Evolutionary conservation across 2,329 filamentous ascomycete species (phyloP).

Genomic region (Emericellopsis atlantica): DNA sequence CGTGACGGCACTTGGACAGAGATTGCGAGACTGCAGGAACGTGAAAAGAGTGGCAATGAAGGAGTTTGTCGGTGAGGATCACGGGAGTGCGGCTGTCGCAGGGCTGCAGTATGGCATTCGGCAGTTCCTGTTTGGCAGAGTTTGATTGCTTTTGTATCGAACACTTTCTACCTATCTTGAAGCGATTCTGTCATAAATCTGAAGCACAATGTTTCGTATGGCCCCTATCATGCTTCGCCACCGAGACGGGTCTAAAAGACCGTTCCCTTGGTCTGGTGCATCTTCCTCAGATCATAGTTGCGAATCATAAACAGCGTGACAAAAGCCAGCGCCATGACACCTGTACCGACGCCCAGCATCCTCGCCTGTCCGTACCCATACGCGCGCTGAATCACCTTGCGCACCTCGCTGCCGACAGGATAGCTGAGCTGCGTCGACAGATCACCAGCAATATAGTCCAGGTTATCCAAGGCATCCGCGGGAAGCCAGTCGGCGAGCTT

Average conservation of each 20-base stretch:
- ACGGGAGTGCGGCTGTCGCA: slow-evolving; percentile 5
- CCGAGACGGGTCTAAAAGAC: not conserved
- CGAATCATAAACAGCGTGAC: slow-evolving; percentile 28
- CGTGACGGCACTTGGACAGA: slow-evolving; percentile 5
- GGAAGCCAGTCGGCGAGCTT: slow-evolving; percentile 39
- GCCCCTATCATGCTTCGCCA: no score
- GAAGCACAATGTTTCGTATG: no score
- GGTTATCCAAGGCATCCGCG: slow-evolving; percentile 13
- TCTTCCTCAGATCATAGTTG: slow-evolving; percentile 33
- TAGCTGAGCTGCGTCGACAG: slow-evolving; percentile 36
- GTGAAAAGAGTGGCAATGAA: slow-evolving; percentile 9
- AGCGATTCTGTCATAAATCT: no score
- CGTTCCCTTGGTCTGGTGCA: slow-evolving; percentile 6
- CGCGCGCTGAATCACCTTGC: slow-evolving; percentile 39
- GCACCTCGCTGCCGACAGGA: slow-evolving; percentile 23
- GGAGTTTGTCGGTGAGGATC: slow-evolving; percentile 13
- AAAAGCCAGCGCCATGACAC: slow-evolving; percentile 13
- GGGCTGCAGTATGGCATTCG: slow-evolving; percentile 3
- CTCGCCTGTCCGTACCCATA: slow-evolving; percentile 36
- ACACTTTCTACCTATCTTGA: no score
- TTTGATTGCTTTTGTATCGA: not conserved
- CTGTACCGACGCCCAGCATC: slow-evolving; percentile 23
- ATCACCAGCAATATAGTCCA: slow-evolving; percentile 37
- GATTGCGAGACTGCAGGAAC: slow-evolving; percentile 7
- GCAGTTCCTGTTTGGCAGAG: slow-evolving; percentile 1